phyloP scores from a whole-genome alignment of 1,139 yeast species.

The Suhomyces taliae region DNA sequence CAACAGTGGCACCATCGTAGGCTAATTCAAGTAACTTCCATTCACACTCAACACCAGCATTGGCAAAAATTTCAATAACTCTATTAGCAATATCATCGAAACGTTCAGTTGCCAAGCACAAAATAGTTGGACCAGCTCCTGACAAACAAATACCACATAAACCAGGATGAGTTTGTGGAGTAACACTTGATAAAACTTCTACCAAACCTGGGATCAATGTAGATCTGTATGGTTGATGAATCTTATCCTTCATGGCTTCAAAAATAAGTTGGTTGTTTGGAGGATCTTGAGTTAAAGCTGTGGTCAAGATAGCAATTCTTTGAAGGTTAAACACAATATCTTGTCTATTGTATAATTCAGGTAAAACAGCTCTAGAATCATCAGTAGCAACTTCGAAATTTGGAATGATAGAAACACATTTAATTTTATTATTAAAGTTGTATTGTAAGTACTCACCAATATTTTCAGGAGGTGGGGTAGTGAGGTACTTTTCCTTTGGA shows the following conservation, averaged over 20 bases:
- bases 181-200: constrained; percentile 75
- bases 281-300: constrained; percentile 75
- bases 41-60: constrained; percentile 66
- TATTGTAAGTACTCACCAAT: constrained; percentile 90
- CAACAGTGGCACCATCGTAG: constrained; percentile 73
- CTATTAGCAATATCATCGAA: constrained; percentile 81
- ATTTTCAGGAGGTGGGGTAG: constrained; percentile 64
- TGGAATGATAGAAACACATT: constrained; percentile 90
- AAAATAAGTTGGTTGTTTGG: constrained; percentile 83
- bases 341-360: constrained; percentile 70
- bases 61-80: constrained; percentile 66
- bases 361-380: constrained; percentile 84
- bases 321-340: constrained; percentile 86
- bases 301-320: constrained; percentile 45
- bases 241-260: constrained; percentile 94
- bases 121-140: constrained; percentile 97
- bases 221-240: constrained; percentile 94
- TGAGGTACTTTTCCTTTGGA: constrained; percentile 52
- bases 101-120: constrained; percentile 87
- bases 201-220: constrained; percentile 87
- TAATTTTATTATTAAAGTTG: constrained; percentile 76
- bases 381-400: constrained; percentile 94
- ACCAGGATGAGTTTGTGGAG: constrained; percentile 81
- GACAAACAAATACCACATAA: constrained; percentile 90
- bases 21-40: constrained; percentile 90